A percentile compares a stretch with the other conserved stretches of the same genome.
These are phyloP conservation scores for Mycena indigotica DNA, from an alignment of 768 basidiomycete genomes.

Conservation along the genomic window DNA sequence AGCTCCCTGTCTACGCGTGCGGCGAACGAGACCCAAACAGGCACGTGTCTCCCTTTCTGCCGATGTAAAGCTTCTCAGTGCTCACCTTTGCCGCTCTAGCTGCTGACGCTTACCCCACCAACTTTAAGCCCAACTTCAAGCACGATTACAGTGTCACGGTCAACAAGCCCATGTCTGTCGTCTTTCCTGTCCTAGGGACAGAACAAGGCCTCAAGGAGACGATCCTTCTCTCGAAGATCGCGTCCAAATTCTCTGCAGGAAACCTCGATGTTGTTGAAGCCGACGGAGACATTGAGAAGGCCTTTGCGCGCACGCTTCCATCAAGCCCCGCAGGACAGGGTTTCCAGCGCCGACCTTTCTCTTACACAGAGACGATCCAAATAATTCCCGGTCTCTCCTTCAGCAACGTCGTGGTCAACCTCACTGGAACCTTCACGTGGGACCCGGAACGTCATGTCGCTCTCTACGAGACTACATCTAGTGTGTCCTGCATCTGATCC, in stretches of 20 bases:
- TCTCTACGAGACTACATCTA: conserved; percentile 20
- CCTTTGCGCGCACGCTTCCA: conserved; percentile 11
- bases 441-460: conserved; percentile 6
- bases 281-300: conserved; percentile 16
- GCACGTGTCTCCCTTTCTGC: not conserved
- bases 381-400: conserved; percentile 18
- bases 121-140: conserved; percentile 22
- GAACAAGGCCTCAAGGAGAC: conserved; percentile 5
- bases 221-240: conserved; percentile 14
- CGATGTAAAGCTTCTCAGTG: not conserved
- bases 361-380: conserved; percentile 16
- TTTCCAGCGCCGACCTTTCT: conserved; percentile 13
- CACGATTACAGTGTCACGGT: conserved; percentile 13
- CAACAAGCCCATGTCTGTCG: conserved; percentile 14
- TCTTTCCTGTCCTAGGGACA: conserved; percentile 21
- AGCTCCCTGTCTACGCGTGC: not conserved
- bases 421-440: conserved; percentile 18
- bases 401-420: conserved; percentile 10
- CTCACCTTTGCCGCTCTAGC: not conserved
- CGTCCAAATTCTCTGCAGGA: conserved; percentile 10
- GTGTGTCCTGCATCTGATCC: too few relatives aligned
- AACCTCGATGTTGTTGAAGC: conserved; percentile 7
- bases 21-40: not conserved
- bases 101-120: conserved; percentile 10
- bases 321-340: conserved; percentile 9